Evolutionary conservation across 345 rosid species (phyloP), one percentile per base, ranked within the genome.

Genomic region (Murraya koenigii): DNA sequence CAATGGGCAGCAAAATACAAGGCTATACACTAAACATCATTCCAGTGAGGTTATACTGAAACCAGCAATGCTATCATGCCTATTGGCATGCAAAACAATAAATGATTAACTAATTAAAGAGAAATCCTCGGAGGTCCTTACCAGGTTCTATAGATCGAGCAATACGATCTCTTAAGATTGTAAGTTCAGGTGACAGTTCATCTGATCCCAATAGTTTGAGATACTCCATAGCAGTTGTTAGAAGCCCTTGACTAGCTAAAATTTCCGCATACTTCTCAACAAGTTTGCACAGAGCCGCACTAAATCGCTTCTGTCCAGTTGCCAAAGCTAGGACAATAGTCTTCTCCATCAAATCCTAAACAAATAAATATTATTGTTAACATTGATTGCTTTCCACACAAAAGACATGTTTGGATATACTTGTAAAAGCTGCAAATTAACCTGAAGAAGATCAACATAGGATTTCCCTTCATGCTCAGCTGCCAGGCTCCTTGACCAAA

Each of bases 301-400:
- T 93, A 80, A 97, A 94, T 80, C 79, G 88, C 87, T 90, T 94
- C 86, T 97, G 94, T 26, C 97, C 97, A 69, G 92, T 91, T 75
- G 98, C 99, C 89, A 97, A 86, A 77, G 96, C 96, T 85, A 97
- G 91, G 64, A 91, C 98, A 54, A 94, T 94, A 59, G 99, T 97
- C 88, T 97, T 97, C 87, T 97, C 99, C 99, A 94, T 97, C 84
- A 97, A 87, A 83, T 97, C 99, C 99, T 97, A 86, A 41, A 52
- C 79, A 67, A 83, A 76, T 32, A 80, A 81, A 20, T 23, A 72
- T 71, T 61, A 56, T n/a, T n/a, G 65, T 65, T 71, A 84, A 69
- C 30, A 38, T 30, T 38, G 6, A 63, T 23, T 22, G n/a, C 61
- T 63, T 44, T 47, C 67, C 35, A 73, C 38, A 61, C 58, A 60